phyloP scores from a whole-genome alignment of 2,329 filamentous ascomycete genomes.

The Cladophialophora psammophila region DNA sequence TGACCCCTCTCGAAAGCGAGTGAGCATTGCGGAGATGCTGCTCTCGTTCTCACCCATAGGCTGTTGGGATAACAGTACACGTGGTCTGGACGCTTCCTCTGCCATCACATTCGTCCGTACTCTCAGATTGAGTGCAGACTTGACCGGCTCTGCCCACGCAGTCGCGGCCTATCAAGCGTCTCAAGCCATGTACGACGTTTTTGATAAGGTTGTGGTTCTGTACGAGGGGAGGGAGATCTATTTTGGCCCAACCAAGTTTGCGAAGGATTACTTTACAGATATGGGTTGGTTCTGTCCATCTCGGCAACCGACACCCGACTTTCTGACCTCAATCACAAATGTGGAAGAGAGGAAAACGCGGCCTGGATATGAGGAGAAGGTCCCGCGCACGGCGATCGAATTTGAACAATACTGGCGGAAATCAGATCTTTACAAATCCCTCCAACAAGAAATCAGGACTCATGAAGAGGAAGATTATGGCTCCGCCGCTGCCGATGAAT shows the following conservation, averaged over 20 bases:
- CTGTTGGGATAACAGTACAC: slow-evolving; percentile 57
- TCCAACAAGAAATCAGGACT: slow-evolving; percentile 55
- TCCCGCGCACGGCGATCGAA: slow-evolving; percentile 54
- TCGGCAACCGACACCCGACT: slow-evolving; percentile 71
- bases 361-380: slow-evolving; percentile 51
- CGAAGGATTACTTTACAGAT: slow-evolving; percentile 68
- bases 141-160: slow-evolving; percentile 57
- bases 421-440: neutral
- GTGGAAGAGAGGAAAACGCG: slow-evolving; percentile 56
- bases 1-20: slow-evolving; percentile 56
- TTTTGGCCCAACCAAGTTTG: slow-evolving; percentile 66
- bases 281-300: slow-evolving; percentile 69
- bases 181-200: slow-evolving; percentile 62
- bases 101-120: slow-evolving; percentile 65
- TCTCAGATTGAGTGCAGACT: slow-evolving; percentile 57
- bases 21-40: slow-evolving; percentile 63
- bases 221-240: slow-evolving; percentile 71
- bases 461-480: slow-evolving; percentile 57
- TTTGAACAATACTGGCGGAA: slow-evolving; percentile 49
- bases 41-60: slow-evolving; percentile 50
- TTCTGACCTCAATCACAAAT: slow-evolving; percentile 69
- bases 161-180: slow-evolving; percentile 66
- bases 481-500: slow-evolving; percentile 13
- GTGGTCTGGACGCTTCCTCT: slow-evolving; percentile 60
- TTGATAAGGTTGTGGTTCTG: slow-evolving; percentile 74